A percentile compares a stretch with the other conserved stretches of the same genome.
Evolutionary conservation across 78 protist genomes (phyloP).

Genomic region (Chrysochromulina tobinii): DNA sequence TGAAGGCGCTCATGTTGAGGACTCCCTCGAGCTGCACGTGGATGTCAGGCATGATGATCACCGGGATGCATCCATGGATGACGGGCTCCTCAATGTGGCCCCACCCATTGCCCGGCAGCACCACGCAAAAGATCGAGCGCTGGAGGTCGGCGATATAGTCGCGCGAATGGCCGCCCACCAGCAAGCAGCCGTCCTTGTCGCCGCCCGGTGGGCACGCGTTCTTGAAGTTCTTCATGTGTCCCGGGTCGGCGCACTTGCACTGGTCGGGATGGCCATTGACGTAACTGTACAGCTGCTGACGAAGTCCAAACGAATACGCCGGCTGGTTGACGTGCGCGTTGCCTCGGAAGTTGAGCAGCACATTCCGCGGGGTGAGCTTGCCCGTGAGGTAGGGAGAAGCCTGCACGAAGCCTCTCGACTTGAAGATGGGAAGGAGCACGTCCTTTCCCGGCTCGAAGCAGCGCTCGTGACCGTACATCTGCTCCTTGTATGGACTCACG

Average conservation of each 20-base stretch:
- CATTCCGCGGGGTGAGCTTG: not conserved
- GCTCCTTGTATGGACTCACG: not conserved
- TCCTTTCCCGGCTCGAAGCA: not conserved
- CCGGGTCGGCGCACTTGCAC: too few relatives aligned
- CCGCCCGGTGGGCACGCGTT: too few relatives aligned
- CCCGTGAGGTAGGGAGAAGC: not conserved
- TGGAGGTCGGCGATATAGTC: not conserved
- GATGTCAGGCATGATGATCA: not conserved
- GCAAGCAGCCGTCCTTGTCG: not conserved
- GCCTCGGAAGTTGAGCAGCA: not conserved
- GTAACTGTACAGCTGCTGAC: not conserved
- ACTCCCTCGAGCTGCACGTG: not conserved
- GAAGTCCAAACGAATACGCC: not conserved
- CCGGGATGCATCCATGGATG: not conserved
- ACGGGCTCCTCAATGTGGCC: not conserved
- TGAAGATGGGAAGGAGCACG: conserved; percentile 5
- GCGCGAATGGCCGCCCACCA: not conserved
- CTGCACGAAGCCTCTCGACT: not conserved
- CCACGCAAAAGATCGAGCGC: not conserved
- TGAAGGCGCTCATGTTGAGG: not conserved
- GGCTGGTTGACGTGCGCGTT: not conserved
- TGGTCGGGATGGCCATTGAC: too few relatives aligned
- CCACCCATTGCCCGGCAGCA: conserved; percentile 6
- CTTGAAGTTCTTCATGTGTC: too few relatives aligned
- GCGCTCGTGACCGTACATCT: not conserved